Base-by-base conservation (phyloP, 257 asterid species). In the Hygrophila difformis region DNA sequence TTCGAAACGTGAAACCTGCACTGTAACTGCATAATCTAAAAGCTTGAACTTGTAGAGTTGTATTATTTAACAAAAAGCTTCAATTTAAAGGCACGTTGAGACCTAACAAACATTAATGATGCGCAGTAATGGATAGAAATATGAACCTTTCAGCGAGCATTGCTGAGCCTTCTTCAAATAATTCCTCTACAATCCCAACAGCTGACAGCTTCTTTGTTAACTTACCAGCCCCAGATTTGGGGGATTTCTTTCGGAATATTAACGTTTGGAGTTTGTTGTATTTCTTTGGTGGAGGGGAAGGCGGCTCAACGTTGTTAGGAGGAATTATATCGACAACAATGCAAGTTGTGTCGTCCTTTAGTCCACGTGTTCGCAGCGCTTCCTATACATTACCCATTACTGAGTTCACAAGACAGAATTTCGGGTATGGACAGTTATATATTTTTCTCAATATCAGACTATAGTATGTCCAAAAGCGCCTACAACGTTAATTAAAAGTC, bases 121-220 rank as follows among this genome's bases (percentile, higher is more conserved):
- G n/a, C n/a, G n/a, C n/a, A n/a, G n/a, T n/a, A 26, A 26, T 26
- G 31, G 31, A 26, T 26, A 26, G 8, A 8, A 26, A 26, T 8
- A 5, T 12, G 10, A 20, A 91, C 99, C 99, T 87, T 69, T 87
- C 89, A 14, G 95, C 66, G 59, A 91, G 97, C 21, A 64, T 71
- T 17, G 99, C 99, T 0, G 99, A 87, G 40, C 99, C 97, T 68
- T 87, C 95, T 66, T 91, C 99, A 12, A 83, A 80, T 55, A 91
- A 65, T 65, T 87, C 97, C 76, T 91, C 97, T 44, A 91, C 95
- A 18, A 60, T 61, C 29, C 76, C 93, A 7, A 75, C 82, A 53
- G 78, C 94, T 4, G 18, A 37, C 41, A 45, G 63, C 7, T 8
- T 26, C 31, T 3, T 26, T 5, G 31, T 26, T n/a, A n/a, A 26